Evolutionary conservation across 768 basidiomycete species (phyloP), one percentile per base, ranked within the genome.

Genomic region (Lentinus brumalis): DNA sequence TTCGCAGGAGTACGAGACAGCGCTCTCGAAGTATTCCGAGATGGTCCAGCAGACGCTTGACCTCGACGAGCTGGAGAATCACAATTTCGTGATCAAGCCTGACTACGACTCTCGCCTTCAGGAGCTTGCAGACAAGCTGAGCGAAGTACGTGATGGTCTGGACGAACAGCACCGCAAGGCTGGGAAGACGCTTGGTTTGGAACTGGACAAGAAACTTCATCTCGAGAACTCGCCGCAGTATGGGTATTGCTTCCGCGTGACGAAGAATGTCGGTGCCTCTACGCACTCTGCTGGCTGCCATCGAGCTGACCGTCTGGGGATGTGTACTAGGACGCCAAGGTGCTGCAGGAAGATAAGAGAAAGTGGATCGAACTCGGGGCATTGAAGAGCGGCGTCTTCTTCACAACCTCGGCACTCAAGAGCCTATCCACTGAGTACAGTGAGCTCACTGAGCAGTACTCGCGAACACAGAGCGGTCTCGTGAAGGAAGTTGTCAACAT

Each of bases 41-140:
- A 96, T 98, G 92, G 96, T 98, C 2, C 94, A 98, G 72, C 87
- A 92, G 62, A 98, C 97, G 0, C 84, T 99, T 45, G 97, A 99
- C 69, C 84, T 98, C 16, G 86, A 87, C 21, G 86, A 96, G 59
- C 82, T 97, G 6, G 88, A 91, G 32, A 82, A 83, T 14, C 94
- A 98, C 73, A 91, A 89, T 66, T 94, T 89, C 69, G 88, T 94
- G 16, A 95, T 99, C 69, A 94, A 92, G 69, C 88, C 96, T 0
- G 92, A 94, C 56, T 96, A 96, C 65, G 94, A 98, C 69, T 81
- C 83, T 5, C 79, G 81, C 16, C 80, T 98, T 16, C 84, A 88
- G 60, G 81, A 80, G 32, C 77, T 96, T 31, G 85, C 89, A 4
- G 79, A 82, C 12, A 82, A 86, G 66, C 78, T 99, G n/a, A 74